Evolutionary conservation across 2,329 filamentous ascomycete genomes (phyloP), one percentile per base, ranked within the genome.

Genomic region (Nemania bipapillata): DNA sequence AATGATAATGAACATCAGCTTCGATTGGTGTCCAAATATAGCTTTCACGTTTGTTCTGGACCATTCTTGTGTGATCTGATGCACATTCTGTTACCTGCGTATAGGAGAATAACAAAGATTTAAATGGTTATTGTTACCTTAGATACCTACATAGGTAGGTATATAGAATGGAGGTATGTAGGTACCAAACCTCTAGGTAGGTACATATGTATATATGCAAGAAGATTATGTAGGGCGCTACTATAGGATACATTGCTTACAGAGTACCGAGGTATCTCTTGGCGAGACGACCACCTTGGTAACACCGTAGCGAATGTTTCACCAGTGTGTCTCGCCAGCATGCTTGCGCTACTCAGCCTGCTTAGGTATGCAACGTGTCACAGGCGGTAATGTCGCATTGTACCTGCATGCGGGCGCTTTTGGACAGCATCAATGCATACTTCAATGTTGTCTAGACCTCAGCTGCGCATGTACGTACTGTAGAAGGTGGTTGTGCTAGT

Each of bases 251-350:
- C 40, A 5, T 3, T 45, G 4, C 12, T 45, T 45, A 45, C 17
- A n/a, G 4, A n/a, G n/a, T 45, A 45, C 40, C 40, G 40, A 45
- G 40, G 40, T n/a, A 45, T 45, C 40, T 12, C 40, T 45, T 45
- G 24, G 35, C 71, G 86, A 61, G 30, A 42, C 45, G 30, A 42
- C 45, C 12, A 52, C 17, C 11, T 15, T 45, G 47, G 58, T 53
- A 54, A 56, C 52, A 63, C 59, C 22, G 26, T 60, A 47, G 56
- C 56, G 22, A 68, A 26, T 57, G 66, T 69, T 63, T 66, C 66
- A 69, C 66, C 94, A 97, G 84, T 94, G 92, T 78, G 86, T 97
- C 70, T 84, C 97, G 73, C 80, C 84, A 4, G 93, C 90, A 71
- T 93, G 96, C 78, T 47, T 50, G 26, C 37, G 59, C 47, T 24